Conservation (phyloP, 306 rosid genomes). For the Chamaecrista fasciculata region DNA sequence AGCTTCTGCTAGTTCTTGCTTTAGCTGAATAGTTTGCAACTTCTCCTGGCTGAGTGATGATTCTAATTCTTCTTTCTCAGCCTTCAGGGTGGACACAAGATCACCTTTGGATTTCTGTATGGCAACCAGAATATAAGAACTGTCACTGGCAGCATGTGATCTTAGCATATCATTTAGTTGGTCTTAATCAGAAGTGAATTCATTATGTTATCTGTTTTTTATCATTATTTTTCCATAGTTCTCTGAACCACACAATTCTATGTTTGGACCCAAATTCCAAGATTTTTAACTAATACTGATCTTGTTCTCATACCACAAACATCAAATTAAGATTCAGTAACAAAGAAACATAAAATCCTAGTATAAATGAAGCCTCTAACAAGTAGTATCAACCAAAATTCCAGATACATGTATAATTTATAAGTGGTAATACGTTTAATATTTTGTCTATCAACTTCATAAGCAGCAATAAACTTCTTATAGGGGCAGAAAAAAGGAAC, state of each 20-base stretch:
- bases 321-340: background rate
- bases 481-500: constrained; percentile 12
- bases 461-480: constrained; percentile 3
- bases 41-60: constrained; percentile 70
- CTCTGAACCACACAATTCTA: background rate
- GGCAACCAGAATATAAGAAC: constrained; percentile 15
- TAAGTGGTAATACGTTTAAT: background rate
- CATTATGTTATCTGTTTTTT: constrained; percentile 12
- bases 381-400: background rate
- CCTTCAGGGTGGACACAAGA: constrained; percentile 54
- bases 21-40: constrained; percentile 58
- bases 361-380: background rate
- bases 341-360: background rate
- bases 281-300: background rate
- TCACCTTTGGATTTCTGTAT: constrained; percentile 59
- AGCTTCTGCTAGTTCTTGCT: constrained; percentile 68
- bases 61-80: constrained; percentile 77
- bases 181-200: constrained; percentile 13
- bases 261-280: background rate
- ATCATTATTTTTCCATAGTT: background rate
- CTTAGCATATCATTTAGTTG: constrained; percentile 14
- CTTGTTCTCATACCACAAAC: background rate
- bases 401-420: background rate
- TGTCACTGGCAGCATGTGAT: constrained; percentile 18
- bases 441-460: background rate